Conservation (phyloP, 768 basidiomycete species). For the Mycena venus region DNA sequence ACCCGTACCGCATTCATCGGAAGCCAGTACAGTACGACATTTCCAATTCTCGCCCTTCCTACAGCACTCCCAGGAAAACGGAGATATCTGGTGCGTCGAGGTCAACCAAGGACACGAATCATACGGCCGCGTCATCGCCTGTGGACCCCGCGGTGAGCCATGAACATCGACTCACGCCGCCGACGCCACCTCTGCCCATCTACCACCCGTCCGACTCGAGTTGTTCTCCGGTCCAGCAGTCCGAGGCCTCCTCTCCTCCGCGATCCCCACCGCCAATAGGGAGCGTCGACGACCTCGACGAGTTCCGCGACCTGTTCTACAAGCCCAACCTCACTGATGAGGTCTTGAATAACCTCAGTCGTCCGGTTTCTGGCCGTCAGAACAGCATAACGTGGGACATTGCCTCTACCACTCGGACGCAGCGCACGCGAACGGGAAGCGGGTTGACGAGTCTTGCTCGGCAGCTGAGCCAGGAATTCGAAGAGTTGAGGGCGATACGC, state of each 20-base stretch:
- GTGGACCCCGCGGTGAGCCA: slow-evolving; percentile 25
- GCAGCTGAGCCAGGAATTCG: slow-evolving; percentile 65
- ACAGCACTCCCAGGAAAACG: slow-evolving; percentile 32
- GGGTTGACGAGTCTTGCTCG: slow-evolving; percentile 63
- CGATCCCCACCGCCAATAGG: slow-evolving; percentile 68
- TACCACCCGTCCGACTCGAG: slow-evolving; percentile 17
- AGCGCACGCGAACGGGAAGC: slow-evolving; percentile 54
- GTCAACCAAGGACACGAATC: slow-evolving; percentile 27
- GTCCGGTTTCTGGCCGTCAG: slow-evolving; percentile 35
- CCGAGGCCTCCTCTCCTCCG: slow-evolving; percentile 52
- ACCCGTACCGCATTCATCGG: slow-evolving; percentile 38
- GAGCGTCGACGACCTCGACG: slow-evolving; percentile 76
- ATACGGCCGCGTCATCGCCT: slow-evolving; percentile 40
- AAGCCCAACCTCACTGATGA: slow-evolving; percentile 52
- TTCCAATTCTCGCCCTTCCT: slow-evolving; percentile 43
- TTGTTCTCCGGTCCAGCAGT: slow-evolving; percentile 43
- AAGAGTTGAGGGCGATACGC: slow-evolving; percentile 52
- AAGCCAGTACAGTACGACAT: slow-evolving; percentile 54
- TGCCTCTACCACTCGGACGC: slow-evolving; percentile 35
- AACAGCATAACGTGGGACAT: slow-evolving; percentile 51
- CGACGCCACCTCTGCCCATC: slow-evolving; percentile 28
- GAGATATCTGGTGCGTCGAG: slow-evolving; percentile 23
- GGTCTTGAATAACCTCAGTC: slow-evolving; percentile 43
- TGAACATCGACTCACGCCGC: slow-evolving; percentile 32
- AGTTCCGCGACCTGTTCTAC: slow-evolving; percentile 83